Base-by-base conservation (phyloP, 2,329 filamentous ascomycete species). In the Fusarium pseudocircinatum region DNA sequence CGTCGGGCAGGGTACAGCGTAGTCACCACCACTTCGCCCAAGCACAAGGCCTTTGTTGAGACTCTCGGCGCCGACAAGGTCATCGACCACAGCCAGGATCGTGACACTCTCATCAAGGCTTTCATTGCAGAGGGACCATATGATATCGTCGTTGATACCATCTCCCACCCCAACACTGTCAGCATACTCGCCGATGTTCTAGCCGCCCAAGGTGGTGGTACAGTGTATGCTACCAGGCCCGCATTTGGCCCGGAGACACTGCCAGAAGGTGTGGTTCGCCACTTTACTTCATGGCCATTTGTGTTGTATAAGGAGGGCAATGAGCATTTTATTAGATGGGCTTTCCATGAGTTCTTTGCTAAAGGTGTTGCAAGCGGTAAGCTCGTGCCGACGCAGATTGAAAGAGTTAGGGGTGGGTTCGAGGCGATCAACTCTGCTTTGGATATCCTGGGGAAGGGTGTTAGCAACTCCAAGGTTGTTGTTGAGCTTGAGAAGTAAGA, bases 61-160 rank as follows among this genome's bases (percentile, higher is more conserved):
- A 18, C 34, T 3, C 34, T 53, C 4, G 34, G 34, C 10, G 34
- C 50, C 14, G 10, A 53, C 13, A 53, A 53, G 24, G 22, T 53
- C 14, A 53, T 53, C 14, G 34, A 53, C 1, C 50, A 53, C 18
- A 53, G 24, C 1, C 50, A 53, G 24, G 50, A 39, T 7, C 34
- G 24, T 4, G 20, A n/a, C 3, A 0, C 24, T 1, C 34, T 53
- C 0, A 4, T 39, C 2, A n/a, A 53, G 14, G 34, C 34, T 9
- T 53, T 53, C 20, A 10, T 53, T 6, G 50, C 50, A 1, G 24
- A 39, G 34, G 50, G 34, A 4, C 34, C 50, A 18, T 53, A 53
- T 6, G 50, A 53, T 18, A 16, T 53, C 7, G 24, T 53, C 34
- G 34, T 53, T 4, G 50, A 53, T 39, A 37, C 34, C 2, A 53